A percentile compares a stretch with the other conserved stretches of the same genome.
Evolutionary conservation across 1,284 basidiomycete species (phyloP).

Genomic region (Puccinia brachypodii): DNA sequence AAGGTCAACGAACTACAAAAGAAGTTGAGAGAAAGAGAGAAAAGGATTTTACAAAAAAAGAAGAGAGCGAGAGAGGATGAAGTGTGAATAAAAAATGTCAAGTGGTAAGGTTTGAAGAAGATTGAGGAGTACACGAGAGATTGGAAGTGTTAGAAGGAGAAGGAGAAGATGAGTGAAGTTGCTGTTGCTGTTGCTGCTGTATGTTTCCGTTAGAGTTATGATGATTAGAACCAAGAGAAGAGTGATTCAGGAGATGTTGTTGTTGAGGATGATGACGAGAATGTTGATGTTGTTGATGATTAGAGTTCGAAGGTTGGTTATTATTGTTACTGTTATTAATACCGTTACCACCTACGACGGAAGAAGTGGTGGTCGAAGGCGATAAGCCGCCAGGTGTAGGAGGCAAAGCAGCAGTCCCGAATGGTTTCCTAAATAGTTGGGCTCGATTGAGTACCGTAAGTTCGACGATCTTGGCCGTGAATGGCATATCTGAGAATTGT

Average conservation of each 20-base stretch:
- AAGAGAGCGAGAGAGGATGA: background rate
- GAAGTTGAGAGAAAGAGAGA: background rate
- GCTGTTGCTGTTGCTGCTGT: too few relatives aligned
- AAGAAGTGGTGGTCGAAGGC: background rate
- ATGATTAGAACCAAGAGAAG: background rate
- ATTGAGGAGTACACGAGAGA: background rate
- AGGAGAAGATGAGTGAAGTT: background rate
- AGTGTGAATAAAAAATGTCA: too few relatives aligned
- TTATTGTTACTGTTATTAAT: too few relatives aligned
- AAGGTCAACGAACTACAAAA: background rate
- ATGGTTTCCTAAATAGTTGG: constrained; percentile 8
- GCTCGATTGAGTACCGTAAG: constrained; percentile 10
- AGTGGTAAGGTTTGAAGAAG: background rate
- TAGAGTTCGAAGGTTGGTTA: background rate
- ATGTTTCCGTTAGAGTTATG: background rate
- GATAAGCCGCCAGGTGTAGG: background rate
- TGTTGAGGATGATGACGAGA: background rate
- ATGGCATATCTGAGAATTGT: constrained; percentile 43
- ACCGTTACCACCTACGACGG: too few relatives aligned
- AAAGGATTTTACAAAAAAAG: background rate
- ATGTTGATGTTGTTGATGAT: background rate
- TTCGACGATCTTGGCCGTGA: constrained; percentile 39
- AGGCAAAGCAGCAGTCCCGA: background rate
- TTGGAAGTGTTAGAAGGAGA: background rate
- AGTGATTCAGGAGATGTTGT: background rate